These are phyloP conservation scores for Kappamyces sp. DNA, from an alignment of 192 early-diverging fungal species.

Conservation along the genomic window DNA sequence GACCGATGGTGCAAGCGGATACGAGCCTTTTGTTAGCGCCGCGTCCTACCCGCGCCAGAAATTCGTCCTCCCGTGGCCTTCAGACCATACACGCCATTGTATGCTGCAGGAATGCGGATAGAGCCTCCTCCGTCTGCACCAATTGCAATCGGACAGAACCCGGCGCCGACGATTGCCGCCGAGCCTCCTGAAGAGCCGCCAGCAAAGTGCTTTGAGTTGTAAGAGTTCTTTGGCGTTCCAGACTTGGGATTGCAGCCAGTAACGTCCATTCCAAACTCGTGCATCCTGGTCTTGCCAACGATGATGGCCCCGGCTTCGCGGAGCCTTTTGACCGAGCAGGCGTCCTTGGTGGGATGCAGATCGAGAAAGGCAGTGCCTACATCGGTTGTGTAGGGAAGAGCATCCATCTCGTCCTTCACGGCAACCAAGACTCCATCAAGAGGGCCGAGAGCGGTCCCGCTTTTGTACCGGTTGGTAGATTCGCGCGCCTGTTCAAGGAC, in stretches of 20 bases:
- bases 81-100: slow-evolving; percentile 69
- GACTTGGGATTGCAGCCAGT: slow-evolving; percentile 59
- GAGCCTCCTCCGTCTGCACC: slow-evolving; percentile 70
- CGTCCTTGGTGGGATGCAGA: slow-evolving; percentile 43
- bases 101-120: slow-evolving; percentile 60
- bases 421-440: slow-evolving; percentile 71
- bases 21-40: slow-evolving; percentile 2
- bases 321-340: slow-evolving; percentile 41
- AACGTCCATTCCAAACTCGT: slow-evolving; percentile 63
- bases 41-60: slow-evolving; percentile 41
- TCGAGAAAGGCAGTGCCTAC: slow-evolving; percentile 61
- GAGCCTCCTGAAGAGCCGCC: slow-evolving; percentile 71
- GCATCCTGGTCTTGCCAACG: slow-evolving; percentile 66
- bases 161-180: slow-evolving; percentile 54
- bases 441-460: slow-evolving; percentile 40
- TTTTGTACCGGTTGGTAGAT: slow-evolving; percentile 49
- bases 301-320: slow-evolving; percentile 57
- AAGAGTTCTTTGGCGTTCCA: slow-evolving; percentile 61
- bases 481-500: slow-evolving; percentile 44
- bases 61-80: slow-evolving; percentile 68
- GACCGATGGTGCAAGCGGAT: slow-evolving; percentile 47
- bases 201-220: slow-evolving; percentile 42
- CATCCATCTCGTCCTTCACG: slow-evolving; percentile 69
- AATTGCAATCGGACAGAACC: slow-evolving; percentile 61
- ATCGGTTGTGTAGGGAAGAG: slow-evolving; percentile 36